Evolutionary conservation across 140 eudicot genomes (phyloP), one percentile per base, ranked within the genome.

Genomic region (Eryngium alpinum): DNA sequence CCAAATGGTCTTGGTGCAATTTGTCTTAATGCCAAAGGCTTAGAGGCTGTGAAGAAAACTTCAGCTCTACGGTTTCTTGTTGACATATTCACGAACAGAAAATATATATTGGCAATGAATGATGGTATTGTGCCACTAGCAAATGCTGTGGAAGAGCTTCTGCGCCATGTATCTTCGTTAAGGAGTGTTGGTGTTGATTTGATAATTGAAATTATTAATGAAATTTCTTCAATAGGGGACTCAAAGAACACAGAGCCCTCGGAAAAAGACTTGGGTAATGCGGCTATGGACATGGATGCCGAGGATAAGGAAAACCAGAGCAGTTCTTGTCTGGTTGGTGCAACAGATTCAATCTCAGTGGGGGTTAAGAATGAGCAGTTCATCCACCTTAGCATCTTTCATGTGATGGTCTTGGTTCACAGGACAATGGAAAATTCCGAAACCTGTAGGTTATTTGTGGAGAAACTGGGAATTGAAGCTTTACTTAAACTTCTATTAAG

Each of bases 401-500:
- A 92, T 91, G 92, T 95, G 78, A 91, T 95, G 96, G 97, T 95
- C 66, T 87, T 95, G 84, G 94, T 95, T 80, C 99, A 95, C 85
- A 86, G 97, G 83, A 91, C 99, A 77, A 91, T 95, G 96, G 97
- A 92, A 82, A 95, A 96, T 88, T 88, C 98, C 57, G 99, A 96
- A 81, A 96, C 98, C 19, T 93, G 99, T 78, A 89, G 99, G 57
- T 79, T 96, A 75, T 96, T 96, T 93, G 97, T 96, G 85, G 99
- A 96, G 85, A 93, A 91, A 65, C 81, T 87, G 4, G 97, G 98
- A 5, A 90, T 96, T 51, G 99, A 96, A 84, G 91, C 96, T 79
- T 81, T 96, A 72, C 79, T 96, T 84, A 93, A 91, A 87, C 97
- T 96, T 85, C 84, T 96, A 29, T 82, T 93, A 72, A 86, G 96